Evolutionary conservation across 1,139 yeast genomes (phyloP).

Genomic region (Hyphopichia fennica): DNA sequence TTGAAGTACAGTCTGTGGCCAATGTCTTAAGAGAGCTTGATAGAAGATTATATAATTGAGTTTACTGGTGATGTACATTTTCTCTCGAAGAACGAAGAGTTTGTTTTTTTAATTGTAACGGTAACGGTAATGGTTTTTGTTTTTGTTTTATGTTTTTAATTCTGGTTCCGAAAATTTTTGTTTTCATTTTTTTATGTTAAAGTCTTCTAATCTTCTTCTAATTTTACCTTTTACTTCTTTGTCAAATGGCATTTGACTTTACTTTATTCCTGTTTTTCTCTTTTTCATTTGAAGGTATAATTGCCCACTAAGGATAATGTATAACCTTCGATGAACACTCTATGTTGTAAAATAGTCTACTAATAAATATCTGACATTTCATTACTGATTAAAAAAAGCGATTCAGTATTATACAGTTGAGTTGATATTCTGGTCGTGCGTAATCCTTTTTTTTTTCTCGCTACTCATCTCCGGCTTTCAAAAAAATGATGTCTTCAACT

Average conservation of each 20-base stretch:
- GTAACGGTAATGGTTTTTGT: not conserved
- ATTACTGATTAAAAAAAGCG: no score
- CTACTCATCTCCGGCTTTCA: no score
- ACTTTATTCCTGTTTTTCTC: not conserved
- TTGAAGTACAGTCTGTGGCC: slow-evolving; percentile 84
- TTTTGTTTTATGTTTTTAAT: not conserved
- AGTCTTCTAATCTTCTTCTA: no score
- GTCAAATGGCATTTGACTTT: not conserved
- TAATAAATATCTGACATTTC: not conserved
- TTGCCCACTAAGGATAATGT: no score
- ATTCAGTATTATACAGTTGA: no score
- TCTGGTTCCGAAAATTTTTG: not conserved
- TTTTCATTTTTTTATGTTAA: no score
- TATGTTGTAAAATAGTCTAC: not conserved
- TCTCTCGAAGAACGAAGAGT: no score
- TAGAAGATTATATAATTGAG: slow-evolving; percentile 55
- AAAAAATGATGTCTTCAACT: no score
- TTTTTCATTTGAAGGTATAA: no score
- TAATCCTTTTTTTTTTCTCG: no score
- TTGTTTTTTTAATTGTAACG: no score
- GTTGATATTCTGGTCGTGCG: not conserved
- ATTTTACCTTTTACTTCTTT: not conserved
- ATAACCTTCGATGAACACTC: not conserved
- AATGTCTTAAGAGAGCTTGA: slow-evolving; percentile 79
- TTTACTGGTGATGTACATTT: no score